Conservation (phyloP, 2,329 filamentous ascomycete species). For the Gnomoniopsis sp. region DNA sequence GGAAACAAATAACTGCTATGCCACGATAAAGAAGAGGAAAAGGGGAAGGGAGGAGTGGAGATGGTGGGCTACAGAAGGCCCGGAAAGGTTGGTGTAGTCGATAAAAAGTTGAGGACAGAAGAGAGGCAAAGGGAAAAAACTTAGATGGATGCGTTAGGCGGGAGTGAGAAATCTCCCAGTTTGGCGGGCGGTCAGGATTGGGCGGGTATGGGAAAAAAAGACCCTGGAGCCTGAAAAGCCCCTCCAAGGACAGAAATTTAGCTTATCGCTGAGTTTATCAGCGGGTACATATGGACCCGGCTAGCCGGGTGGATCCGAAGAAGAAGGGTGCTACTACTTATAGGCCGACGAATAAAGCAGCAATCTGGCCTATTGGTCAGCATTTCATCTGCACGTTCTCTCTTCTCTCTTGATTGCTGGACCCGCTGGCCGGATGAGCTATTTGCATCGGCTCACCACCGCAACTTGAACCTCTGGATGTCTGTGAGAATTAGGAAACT, state of each 20-base stretch:
- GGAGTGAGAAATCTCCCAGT: not conserved
- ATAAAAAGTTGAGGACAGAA: not conserved
- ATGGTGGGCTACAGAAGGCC: slow-evolving; percentile 16
- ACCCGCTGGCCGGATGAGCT: not conserved
- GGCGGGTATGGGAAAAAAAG: not conserved
- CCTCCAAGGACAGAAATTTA: not conserved
- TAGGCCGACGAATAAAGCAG: not conserved
- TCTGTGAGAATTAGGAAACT: too few species aligned
- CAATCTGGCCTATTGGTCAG: slow-evolving; percentile 5
- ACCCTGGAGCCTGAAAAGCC: not conserved
- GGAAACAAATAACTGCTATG: not conserved
- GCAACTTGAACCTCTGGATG: too few species aligned
- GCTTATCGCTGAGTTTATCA: not conserved
- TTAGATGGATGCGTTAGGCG: not conserved
- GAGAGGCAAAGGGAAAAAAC: not conserved
- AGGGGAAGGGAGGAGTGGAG: slow-evolving; percentile 14
- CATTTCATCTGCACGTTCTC: not conserved
- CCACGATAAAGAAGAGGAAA: not conserved
- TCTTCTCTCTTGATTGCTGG: not conserved
- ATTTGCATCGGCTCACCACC: too few species aligned
- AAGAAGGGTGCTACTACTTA: too few species aligned
- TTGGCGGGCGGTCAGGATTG: not conserved
- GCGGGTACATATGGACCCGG: too few species aligned
- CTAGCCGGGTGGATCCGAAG: not conserved
- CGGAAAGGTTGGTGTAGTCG: not conserved